phyloP scores from a whole-genome alignment of 306 rosid genomes.

The Datisca glomerata region DNA sequence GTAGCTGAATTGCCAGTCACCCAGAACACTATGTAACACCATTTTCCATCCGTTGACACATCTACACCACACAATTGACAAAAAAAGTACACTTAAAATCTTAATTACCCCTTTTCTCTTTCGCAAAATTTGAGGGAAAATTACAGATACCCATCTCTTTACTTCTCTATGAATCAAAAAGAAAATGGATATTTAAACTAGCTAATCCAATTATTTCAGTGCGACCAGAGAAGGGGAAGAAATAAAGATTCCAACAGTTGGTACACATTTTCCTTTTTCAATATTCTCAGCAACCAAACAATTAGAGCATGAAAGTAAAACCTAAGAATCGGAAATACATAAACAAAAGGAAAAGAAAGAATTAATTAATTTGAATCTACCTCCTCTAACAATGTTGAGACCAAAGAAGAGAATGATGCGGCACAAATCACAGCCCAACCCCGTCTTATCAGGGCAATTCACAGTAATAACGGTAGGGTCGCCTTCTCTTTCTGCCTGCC shows the following conservation, averaged over 20 bases:
- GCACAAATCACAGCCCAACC: conserved; percentile 90
- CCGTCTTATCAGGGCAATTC: conserved; percentile 93
- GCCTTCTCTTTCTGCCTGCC: conserved; percentile 45
- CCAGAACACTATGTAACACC: conserved; percentile 94
- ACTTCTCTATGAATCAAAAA: background rate
- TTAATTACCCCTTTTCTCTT: background rate
- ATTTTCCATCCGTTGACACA: conserved; percentile 86
- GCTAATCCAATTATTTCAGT: too few relatives aligned
- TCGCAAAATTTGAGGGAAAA: too few relatives aligned
- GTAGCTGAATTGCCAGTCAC: conserved; percentile 63
- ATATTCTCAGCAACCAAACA: too few relatives aligned
- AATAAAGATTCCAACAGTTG: too few relatives aligned
- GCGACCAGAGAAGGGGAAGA: too few relatives aligned
- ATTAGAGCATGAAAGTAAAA: too few relatives aligned
- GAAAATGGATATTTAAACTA: conserved; percentile 1
- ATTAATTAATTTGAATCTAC: conserved; percentile 15
- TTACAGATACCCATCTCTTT: too few relatives aligned
- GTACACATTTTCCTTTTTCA: too few relatives aligned
- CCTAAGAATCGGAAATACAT: background rate
- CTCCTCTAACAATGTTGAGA: conserved; percentile 88
- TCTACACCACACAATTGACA: conserved; percentile 33
- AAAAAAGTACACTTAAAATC: background rate
- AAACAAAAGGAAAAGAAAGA: background rate
- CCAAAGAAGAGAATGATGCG: conserved; percentile 91
- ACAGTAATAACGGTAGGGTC: conserved; percentile 70